Base-by-base conservation (phyloP, 371 early-diverging fungal species). In the Thermomucor indicae-seudaticae region DNA sequence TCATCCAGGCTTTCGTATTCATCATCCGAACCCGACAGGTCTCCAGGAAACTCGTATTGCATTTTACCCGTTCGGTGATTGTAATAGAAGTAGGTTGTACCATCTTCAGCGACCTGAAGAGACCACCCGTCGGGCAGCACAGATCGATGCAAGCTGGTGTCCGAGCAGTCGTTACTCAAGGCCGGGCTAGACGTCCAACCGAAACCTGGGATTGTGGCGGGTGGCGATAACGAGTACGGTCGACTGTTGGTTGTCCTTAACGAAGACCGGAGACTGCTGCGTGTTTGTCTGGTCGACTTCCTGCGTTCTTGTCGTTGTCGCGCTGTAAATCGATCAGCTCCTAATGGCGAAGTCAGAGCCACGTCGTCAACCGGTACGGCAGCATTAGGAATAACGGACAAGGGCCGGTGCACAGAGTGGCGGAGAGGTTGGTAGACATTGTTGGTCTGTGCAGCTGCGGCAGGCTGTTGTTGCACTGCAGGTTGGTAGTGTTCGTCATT, bases 51-150 rank as follows among this genome's bases (percentile, higher is more conserved):
- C 19, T 65, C 60, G 34, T 57, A 62, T 25, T 53, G 51, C 40
- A 60, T 60, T 47, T 72, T 58, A 17, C 42, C 60, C 0, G 71
- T 70, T 11, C 51, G 44, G 11, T 62, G 59, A 32, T 75, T 69
- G 35, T 59, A 65, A 29, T 71, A 78, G 40, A 60, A 67, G 45
- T 43, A 58, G 1, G 60, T 60, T 27, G 45, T 50, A 12, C 72
- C 70, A 39, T 74, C 70, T 10, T 73, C 74, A 0, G 72, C 59
- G n/a, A 59, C 49, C 34, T 72, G 63, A 0, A 64, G 34, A 7
- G 56, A 54, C 76, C 79, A 75, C 14, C 68, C 70, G 10, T 68
- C 65, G 4, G 75, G 75, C 24, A 78, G 22, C 1, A 32, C 28
- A 10, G 46, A 25, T 12, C 14, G 22, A 12, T 24, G 16, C 0